These are phyloP conservation scores for Periglandula ipomoeae DNA, from an alignment of 2,329 filamentous ascomycete species.

Conservation along the genomic window DNA sequence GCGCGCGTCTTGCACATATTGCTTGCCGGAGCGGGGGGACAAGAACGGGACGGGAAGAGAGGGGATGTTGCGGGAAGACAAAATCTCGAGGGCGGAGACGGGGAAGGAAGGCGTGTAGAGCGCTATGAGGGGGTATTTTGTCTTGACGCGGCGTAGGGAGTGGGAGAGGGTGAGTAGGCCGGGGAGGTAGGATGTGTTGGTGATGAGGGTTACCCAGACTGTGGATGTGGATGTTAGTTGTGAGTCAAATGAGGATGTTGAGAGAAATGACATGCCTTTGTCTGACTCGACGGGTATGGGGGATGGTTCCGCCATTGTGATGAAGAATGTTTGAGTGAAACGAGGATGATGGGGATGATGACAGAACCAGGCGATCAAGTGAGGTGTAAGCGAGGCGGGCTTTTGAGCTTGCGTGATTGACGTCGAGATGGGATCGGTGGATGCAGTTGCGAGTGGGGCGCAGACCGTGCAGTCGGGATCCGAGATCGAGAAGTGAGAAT, in stretches of 20 bases:
- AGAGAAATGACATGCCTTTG: background rate
- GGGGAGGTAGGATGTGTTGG: constrained; percentile 71
- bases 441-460: background rate
- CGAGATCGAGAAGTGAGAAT: too few relatives aligned
- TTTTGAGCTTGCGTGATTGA: too few relatives aligned
- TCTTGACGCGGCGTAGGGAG: constrained; percentile 56
- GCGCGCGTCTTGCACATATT: constrained; percentile 68
- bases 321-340: too few relatives aligned
- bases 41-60: constrained; percentile 65
- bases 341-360: too few relatives aligned
- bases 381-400: too few relatives aligned
- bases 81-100: constrained; percentile 54
- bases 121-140: constrained; percentile 69
- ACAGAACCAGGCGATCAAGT: too few relatives aligned
- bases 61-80: constrained; percentile 60
- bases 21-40: constrained; percentile 53
- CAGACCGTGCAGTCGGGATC: too few relatives aligned
- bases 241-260: background rate
- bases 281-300: background rate
- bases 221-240: constrained; percentile 5
- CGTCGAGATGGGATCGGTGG: background rate
- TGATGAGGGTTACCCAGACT: constrained; percentile 87
- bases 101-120: constrained; percentile 77
- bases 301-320: background rate
- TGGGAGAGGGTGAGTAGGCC: constrained; percentile 76